A percentile compares a stretch with the other conserved stretches of the same genome.
Evolutionary conservation across 1,284 basidiomycete genomes (phyloP).

Genomic region (Xerocomus nothofagi): DNA sequence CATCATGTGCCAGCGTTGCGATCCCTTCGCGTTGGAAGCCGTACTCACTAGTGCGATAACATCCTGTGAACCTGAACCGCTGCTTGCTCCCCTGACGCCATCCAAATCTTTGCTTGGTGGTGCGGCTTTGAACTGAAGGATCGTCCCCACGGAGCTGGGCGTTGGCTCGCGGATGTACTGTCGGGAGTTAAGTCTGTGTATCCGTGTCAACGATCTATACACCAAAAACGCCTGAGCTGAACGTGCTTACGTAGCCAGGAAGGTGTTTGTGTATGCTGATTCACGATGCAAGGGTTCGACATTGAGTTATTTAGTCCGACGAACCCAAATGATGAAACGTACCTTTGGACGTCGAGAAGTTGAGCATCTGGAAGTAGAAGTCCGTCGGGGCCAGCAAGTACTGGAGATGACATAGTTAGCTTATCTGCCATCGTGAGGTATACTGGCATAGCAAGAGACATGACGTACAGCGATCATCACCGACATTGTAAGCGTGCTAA

Average conservation of each 20-base stretch:
- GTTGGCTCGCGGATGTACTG: background rate
- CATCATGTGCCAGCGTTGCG: background rate
- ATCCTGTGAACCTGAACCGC: background rate
- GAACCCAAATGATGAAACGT: background rate
- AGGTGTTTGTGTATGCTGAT: slow-evolving; percentile 5
- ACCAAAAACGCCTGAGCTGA: too few relatives aligned
- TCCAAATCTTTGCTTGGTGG: background rate
- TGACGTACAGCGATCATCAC: background rate
- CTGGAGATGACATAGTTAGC: background rate
- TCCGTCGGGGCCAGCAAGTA: background rate
- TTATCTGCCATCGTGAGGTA: background rate
- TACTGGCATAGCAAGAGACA: background rate
- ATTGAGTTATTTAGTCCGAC: background rate
- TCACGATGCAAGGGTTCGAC: background rate
- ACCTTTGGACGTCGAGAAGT: slow-evolving; percentile 1
- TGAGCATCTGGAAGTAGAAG: background rate
- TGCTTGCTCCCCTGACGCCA: background rate
- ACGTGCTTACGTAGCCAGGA: slow-evolving; percentile 1
- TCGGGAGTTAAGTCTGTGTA: background rate
- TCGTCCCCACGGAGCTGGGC: background rate
- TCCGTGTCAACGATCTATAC: background rate
- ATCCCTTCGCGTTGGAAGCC: background rate
- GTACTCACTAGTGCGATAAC: background rate
- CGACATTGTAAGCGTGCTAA: background rate
- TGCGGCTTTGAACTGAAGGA: background rate